Base-by-base conservation (phyloP, 116 monocot species). In the Phalaenopsis hybrid region DNA sequence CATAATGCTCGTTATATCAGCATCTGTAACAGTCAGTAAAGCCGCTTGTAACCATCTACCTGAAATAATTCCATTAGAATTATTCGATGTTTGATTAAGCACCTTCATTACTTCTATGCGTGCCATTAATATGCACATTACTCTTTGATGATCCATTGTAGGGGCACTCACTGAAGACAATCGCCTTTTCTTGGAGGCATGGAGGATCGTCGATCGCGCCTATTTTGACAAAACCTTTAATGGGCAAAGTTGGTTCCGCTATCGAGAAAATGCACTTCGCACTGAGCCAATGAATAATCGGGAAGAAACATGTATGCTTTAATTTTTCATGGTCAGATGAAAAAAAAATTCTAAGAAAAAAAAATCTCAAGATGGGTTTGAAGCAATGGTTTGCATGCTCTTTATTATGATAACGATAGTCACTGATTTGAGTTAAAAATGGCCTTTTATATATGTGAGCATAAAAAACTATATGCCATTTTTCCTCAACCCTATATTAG, bases 201-300 rank as follows among this genome's bases (percentile, higher is more conserved):
- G 99, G 99, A 90, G 92, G 81, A 92, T 88, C 18, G 88, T 99
- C 61, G 99, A 99, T 81, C 99, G 99, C 82, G 99, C 95, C 73
- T 99, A 99, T 86, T 83, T 83, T 87, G 99, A 99, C 75, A 99
- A 99, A 89, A 85, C 85, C 25, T 99, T 99, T 82, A 99, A 95
- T 83, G 99, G 99, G 13, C 89, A 95, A 78, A 95, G 91, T 85
- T 99, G 99, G 99, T 99, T 99, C 80, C 85, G 92, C 33, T 99
- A 95, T 82, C 81, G 99, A 83, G 99, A 99, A 88, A 79, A 88
- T 84, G 99, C 93, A 68, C 93, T 99, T 1, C 90, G 87, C 9
- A 92, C 86, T 82, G 99, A 99, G 81, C 91, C 99, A 21, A 99
- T 99, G 99, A 99, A 95, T 79, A 91, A 93, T 82, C 85, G 95